These are phyloP conservation scores for Solanum dulcamara DNA, from an alignment of 257 asterid species.

Conservation along the genomic window DNA sequence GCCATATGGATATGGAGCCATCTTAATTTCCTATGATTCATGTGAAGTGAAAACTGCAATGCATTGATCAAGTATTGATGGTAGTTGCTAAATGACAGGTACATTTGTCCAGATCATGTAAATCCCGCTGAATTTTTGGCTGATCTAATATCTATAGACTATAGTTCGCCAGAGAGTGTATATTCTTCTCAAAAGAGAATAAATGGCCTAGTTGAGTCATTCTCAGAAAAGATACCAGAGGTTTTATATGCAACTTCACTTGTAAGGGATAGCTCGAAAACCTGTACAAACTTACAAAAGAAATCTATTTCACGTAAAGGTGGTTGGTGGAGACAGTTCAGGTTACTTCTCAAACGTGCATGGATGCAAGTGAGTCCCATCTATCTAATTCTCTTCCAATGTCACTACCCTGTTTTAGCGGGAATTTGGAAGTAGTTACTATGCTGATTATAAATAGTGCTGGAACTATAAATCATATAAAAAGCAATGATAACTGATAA, in stretches of 20 bases:
- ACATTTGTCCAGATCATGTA: conserved; percentile 73
- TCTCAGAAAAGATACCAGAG: too few species aligned
- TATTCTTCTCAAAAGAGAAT: too few species aligned
- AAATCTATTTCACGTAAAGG: conserved; percentile 46
- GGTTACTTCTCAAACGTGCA: conserved; percentile 76
- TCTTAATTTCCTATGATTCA: background rate
- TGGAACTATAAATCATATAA: background rate
- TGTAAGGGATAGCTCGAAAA: too few species aligned
- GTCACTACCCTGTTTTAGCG: background rate
- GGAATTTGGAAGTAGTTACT: background rate
- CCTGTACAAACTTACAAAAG: too few species aligned
- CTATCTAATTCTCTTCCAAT: background rate
- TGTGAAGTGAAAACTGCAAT: background rate
- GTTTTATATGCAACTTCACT: too few species aligned
- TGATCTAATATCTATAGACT: conserved; percentile 89
- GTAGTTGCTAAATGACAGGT: conserved; percentile 36
- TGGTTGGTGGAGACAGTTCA: conserved; percentile 84
- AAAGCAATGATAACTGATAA: background rate
- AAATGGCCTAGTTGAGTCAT: too few species aligned
- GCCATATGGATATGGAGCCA: background rate
- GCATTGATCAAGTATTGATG: conserved; percentile 3
- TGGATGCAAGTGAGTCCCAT: conserved; percentile 75
- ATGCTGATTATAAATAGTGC: background rate
- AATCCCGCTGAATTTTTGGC: conserved; percentile 97
- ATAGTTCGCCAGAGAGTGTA: conserved; percentile 71